A percentile compares a stretch with the other conserved stretches of the same genome.
Evolutionary conservation across 345 rosid species (phyloP).

Genomic region (Erodium maritimum): DNA sequence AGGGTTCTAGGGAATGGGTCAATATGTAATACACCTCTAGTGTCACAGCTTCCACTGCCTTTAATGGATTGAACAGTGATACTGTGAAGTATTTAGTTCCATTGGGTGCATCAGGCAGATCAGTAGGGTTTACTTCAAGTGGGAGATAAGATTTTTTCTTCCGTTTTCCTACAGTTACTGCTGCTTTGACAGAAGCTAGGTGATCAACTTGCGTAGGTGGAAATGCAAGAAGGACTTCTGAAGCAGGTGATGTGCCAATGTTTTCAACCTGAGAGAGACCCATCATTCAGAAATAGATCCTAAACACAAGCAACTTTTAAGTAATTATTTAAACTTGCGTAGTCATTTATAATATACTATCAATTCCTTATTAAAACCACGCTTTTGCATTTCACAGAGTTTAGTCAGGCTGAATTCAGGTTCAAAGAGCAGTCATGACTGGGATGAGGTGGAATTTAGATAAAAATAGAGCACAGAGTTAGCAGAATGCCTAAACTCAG

Average conservation of each 20-base stretch:
- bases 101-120: conserved; percentile 61
- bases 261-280: conserved; percentile 57
- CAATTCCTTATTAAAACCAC: neutral
- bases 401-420: neutral
- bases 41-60: conserved; percentile 47
- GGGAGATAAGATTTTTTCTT: conserved; percentile 56
- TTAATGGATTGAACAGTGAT: conserved; percentile 46
- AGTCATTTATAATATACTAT: neutral
- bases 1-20: conserved; percentile 84
- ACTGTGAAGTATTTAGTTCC: conserved; percentile 49
- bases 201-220: conserved; percentile 59
- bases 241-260: conserved; percentile 45
- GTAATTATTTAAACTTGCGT: neutral
- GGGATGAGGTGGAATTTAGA: neutral
- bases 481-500: too few species aligned
- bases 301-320: neutral
- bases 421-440: neutral
- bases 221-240: conserved; percentile 76
- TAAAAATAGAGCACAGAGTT: too few species aligned
- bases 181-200: conserved; percentile 66
- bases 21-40: conserved; percentile 70
- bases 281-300: conserved; percentile 3
- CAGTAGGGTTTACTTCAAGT: conserved; percentile 51
- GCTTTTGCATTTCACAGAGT: neutral
- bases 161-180: conserved; percentile 56